Base-by-base conservation (phyloP, 2,329 filamentous ascomycete species). In the Mycosphaerella sp. region DNA sequence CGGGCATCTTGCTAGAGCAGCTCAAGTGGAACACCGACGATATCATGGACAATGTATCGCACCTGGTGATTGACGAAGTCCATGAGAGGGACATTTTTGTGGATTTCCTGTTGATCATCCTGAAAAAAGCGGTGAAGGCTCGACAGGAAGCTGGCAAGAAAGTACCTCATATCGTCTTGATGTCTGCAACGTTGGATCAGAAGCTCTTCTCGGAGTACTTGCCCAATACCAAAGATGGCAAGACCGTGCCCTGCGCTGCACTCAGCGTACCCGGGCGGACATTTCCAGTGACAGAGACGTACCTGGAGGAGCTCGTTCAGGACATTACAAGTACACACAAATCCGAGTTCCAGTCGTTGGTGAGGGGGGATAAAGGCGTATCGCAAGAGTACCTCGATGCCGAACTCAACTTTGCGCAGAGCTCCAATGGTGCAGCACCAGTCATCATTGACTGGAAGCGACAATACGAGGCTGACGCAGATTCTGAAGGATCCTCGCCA, bases 51-150 rank as follows among this genome's bases (percentile, higher is more conserved):
- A 66, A 65, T 1, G 62, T 72, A 31, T 76, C 76, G 3, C 76
- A 80, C 59, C 64, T 80, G 14, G 61, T 80, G 40, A 72, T 80
- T 53, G 77, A 80, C 58, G 78, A 80, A 62, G 74, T 78, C 14
- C 75, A 78, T 56, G 75, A 77, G 56, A 70, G 74, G 51, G 72
- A 73, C 60, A 64, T 74, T 14, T 59, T 67, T 9, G 73, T 75
- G 31, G 76, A 78, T 53, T 72, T 77, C 55, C 64, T 77, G 26
- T 67, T 79, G 61, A 69, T 76, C 34, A 60, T 74, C 10, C 59
- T 78, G 47, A 78, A 75, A 60, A 70, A 70, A 42, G 66, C 67
- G 11, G 65, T 77, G 38, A 60, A 65, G n/a, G 55, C 66, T n/a
- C 67, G 74, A 49, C 61, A 61, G 56, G 55, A 51, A 26, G 58